Conservation (phyloP, 306 rosid genomes). For the Sesbania bispinosa region DNA sequence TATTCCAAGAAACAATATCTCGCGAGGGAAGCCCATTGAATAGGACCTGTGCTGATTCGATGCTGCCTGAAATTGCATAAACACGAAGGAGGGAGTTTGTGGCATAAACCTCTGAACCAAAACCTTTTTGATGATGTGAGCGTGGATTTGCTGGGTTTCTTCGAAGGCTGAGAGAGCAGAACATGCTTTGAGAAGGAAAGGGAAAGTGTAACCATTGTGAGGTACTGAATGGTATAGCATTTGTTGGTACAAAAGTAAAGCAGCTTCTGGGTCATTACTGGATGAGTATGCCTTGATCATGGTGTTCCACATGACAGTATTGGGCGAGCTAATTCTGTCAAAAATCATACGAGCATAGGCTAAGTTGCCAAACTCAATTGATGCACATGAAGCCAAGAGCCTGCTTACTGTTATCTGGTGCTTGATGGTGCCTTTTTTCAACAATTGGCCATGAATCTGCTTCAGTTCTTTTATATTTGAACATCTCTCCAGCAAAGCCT, state of each 20-base stretch:
- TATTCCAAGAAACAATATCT: conserved; percentile 62
- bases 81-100: conserved; percentile 54
- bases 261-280: conserved; percentile 48
- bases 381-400: conserved; percentile 44
- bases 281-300: conserved; percentile 59
- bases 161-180: conserved; percentile 42
- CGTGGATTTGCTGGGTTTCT: conserved; percentile 56
- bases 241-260: conserved; percentile 48
- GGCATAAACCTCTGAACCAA: conserved; percentile 51
- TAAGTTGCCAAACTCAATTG: conserved; percentile 40
- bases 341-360: conserved; percentile 48
- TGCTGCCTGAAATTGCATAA: conserved; percentile 44
- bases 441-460: conserved; percentile 63
- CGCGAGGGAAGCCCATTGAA: conserved; percentile 40
- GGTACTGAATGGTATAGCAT: conserved; percentile 50
- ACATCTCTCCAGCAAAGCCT: conserved; percentile 54
- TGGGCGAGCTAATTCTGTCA: conserved; percentile 47
- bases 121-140: conserved; percentile 55
- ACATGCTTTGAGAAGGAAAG: conserved; percentile 76
- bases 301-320: conserved; percentile 60
- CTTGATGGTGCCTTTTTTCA: conserved; percentile 36
- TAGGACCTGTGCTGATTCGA: conserved; percentile 35
- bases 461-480: conserved; percentile 52
- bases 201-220: conserved; percentile 59
- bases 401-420: conserved; percentile 32